Percentiles rank a stretch among this genome's conserved stretches.
These are phyloP conservation scores for Capsicum pubescens DNA, from an alignment of 257 asterid genomes.

Conservation along the genomic window DNA sequence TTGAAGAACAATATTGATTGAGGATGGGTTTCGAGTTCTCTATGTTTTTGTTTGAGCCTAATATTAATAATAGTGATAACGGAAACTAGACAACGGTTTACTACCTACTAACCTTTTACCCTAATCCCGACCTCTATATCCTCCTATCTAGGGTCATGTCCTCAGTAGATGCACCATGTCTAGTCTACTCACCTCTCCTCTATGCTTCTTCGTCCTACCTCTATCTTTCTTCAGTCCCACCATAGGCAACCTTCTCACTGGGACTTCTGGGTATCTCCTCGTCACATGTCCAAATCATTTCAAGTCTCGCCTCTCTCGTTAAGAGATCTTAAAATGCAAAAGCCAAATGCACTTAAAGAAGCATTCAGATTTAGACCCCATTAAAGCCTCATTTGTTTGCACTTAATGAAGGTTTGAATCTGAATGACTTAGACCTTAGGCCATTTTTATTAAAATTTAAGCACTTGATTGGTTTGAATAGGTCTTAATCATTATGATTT, in stretches of 20 bases:
- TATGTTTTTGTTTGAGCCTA: too few species aligned
- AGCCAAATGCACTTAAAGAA: background rate
- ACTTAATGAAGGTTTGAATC: too few species aligned
- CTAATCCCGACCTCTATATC: background rate
- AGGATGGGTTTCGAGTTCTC: too few species aligned
- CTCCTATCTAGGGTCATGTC: background rate
- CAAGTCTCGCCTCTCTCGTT: background rate
- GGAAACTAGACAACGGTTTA: background rate
- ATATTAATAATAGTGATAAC: background rate
- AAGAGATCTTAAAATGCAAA: constrained; percentile 11
- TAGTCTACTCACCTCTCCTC: background rate
- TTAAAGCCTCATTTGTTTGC: too few species aligned
- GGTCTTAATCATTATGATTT: too few species aligned
- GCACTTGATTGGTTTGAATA: too few species aligned
- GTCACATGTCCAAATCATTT: background rate
- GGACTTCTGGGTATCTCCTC: background rate
- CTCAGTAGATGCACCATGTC: background rate
- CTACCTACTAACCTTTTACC: background rate
- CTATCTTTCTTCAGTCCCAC: background rate
- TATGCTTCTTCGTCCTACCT: background rate
- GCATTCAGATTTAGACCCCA: background rate
- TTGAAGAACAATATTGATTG: too few species aligned
- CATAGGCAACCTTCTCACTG: background rate
- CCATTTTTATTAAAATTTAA: too few species aligned
- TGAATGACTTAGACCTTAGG: too few species aligned